These are phyloP conservation scores for Neofusicoccum laricinum DNA, from an alignment of 2,329 filamentous ascomycete genomes.

Conservation along the genomic window DNA sequence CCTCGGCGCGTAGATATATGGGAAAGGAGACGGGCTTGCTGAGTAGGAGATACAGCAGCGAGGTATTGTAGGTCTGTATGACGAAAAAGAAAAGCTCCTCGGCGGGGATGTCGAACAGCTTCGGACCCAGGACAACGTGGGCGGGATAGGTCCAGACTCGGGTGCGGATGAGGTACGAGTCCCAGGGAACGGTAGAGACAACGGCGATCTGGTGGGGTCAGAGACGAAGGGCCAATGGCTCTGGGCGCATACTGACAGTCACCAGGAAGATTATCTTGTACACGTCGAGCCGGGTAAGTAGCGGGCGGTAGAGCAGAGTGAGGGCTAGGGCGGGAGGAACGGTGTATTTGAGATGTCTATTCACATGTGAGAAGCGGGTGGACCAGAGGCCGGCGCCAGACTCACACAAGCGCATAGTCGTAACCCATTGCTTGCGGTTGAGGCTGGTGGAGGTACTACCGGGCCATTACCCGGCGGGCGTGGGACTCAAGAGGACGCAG, in stretches of 20 bases:
- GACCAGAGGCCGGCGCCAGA: constrained; percentile 18
- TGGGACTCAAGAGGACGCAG: not conserved
- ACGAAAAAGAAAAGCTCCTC: constrained; percentile 78
- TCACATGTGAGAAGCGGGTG: not conserved
- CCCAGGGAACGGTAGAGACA: constrained; percentile 69
- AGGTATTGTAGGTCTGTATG: constrained; percentile 72
- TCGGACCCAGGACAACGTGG: constrained; percentile 62
- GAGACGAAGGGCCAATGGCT: constrained; percentile 7
- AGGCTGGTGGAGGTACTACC: constrained; percentile 5
- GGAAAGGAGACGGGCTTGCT: constrained; percentile 63
- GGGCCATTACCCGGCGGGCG: constrained; percentile 17
- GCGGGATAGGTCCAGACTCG: constrained; percentile 70
- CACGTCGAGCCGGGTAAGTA: constrained; percentile 60
- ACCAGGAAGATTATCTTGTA: constrained; percentile 63
- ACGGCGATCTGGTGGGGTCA: constrained; percentile 56
- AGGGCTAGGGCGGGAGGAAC: constrained; percentile 61
- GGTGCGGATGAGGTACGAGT: constrained; percentile 68
- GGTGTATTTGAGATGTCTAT: constrained; percentile 64
- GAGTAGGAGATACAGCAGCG: constrained; percentile 64
- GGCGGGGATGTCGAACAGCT: constrained; percentile 61
- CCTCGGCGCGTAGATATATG: constrained; percentile 47
- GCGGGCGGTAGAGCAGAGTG: constrained; percentile 58
- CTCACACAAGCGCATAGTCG: constrained; percentile 63
- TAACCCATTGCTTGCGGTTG: constrained; percentile 49
- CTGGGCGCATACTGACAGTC: constrained; percentile 32